phyloP scores from a whole-genome alignment of 148 eudicot species.

The Rhododendron simsii region DNA sequence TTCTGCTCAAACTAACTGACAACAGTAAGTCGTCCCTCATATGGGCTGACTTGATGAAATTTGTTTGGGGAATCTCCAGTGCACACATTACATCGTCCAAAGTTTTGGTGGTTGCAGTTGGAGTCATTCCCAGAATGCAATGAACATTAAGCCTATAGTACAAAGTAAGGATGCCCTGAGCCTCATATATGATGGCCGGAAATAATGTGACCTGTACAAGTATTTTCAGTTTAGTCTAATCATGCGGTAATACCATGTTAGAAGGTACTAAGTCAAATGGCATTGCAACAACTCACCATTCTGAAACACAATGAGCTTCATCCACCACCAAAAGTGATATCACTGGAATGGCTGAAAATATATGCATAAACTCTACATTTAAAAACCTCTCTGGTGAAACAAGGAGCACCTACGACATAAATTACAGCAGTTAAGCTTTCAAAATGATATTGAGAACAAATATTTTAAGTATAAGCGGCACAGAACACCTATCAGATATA shows the following conservation, averaged over 20 bases:
- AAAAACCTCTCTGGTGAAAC: conserved; percentile 95
- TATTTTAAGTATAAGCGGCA: not conserved
- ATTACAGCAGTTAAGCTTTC: conserved; percentile 12
- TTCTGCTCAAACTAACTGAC: conserved; percentile 61
- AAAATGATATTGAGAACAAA: not conserved
- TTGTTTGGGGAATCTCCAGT: conserved; percentile 71
- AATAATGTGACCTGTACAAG: conserved; percentile 88
- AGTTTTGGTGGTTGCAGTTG: conserved; percentile 81
- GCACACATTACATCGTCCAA: conserved; percentile 69
- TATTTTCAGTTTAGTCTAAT: not conserved
- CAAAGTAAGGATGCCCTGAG: conserved; percentile 82
- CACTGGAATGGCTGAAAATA: conserved; percentile 43
- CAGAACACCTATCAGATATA: not conserved
- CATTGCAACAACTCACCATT: conserved; percentile 57
- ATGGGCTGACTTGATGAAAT: conserved; percentile 56
- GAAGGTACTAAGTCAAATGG: conserved; percentile 3
- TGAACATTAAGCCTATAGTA: conserved; percentile 55
- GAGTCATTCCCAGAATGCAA: conserved; percentile 96
- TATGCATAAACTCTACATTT: conserved; percentile 67
- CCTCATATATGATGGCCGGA: conserved; percentile 99
- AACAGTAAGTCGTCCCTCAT: conserved; percentile 76
- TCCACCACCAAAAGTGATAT: conserved; percentile 89
- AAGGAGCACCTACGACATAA: conserved; percentile 75
- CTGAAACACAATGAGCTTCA: conserved; percentile 98
- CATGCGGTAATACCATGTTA: not conserved